Evolutionary conservation across 176 grass and related monocot species (phyloP).

Genomic region (Bolboschoenus planiculmis): DNA sequence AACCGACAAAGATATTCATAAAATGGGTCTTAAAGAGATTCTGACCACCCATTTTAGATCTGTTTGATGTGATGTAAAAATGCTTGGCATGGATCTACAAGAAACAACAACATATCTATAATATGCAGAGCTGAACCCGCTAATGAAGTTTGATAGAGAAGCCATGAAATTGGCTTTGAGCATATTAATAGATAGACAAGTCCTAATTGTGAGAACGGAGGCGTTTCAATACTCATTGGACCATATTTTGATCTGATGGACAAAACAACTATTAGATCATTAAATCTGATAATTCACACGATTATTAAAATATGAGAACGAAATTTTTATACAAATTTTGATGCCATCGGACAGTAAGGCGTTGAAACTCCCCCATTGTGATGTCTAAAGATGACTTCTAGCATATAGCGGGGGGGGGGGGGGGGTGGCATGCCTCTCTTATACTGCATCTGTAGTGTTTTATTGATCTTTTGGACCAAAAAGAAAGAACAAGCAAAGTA

Average conservation of each 20-base stretch:
- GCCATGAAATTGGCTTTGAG: background rate
- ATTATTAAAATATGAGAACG: too few relatives aligned
- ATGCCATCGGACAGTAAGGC: too few relatives aligned
- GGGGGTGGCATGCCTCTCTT: background rate
- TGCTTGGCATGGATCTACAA: background rate
- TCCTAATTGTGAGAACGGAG: too few relatives aligned
- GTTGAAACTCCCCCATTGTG: too few relatives aligned
- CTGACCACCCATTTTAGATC: background rate
- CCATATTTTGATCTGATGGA: too few relatives aligned
- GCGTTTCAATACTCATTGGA: too few relatives aligned
- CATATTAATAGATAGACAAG: background rate
- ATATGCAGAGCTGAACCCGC: background rate
- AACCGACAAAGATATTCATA: background rate
- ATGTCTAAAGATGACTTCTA: background rate
- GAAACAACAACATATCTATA: background rate
- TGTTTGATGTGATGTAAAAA: too few relatives aligned
- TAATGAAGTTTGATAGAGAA: background rate
- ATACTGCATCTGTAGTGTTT: background rate
- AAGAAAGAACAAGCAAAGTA: background rate
- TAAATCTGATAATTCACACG: too few relatives aligned
- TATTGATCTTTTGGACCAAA: background rate
- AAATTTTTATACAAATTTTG: too few relatives aligned
- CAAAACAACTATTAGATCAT: too few relatives aligned
- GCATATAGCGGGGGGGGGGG: background rate
- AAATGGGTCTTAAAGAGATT: background rate